These are phyloP conservation scores for Boechera retrofracta DNA, from an alignment of 345 rosid genomes.

Conservation along the genomic window DNA sequence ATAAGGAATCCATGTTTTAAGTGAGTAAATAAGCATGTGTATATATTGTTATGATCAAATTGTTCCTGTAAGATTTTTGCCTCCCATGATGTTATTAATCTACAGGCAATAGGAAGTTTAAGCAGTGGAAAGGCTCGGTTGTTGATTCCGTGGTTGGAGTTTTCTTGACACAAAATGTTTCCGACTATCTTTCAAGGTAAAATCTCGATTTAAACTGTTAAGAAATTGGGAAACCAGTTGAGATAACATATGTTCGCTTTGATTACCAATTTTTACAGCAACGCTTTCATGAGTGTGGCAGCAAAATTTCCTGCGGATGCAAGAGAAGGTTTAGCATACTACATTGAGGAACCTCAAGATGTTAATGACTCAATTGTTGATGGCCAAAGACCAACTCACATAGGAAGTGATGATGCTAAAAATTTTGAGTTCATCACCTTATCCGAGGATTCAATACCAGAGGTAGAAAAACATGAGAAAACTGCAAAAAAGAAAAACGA, in stretches of 20 bases:
- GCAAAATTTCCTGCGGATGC: slow-evolving; percentile 51
- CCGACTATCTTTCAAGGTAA: slow-evolving; percentile 67
- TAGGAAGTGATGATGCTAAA: slow-evolving; percentile 2
- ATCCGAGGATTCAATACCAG: not conserved
- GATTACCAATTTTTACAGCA: slow-evolving; percentile 39
- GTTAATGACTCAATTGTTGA: not conserved
- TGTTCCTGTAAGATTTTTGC: not conserved
- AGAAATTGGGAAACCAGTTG: not conserved
- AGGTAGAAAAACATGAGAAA: not conserved
- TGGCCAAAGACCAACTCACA: not conserved
- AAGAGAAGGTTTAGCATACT: slow-evolving; percentile 6
- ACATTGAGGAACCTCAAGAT: slow-evolving; percentile 36
- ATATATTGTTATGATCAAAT: not conserved
- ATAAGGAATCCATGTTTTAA: not conserved
- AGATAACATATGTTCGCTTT: not conserved
- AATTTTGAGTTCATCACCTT: not conserved
- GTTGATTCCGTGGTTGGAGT: slow-evolving; percentile 76
- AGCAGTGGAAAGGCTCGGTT: slow-evolving; percentile 69
- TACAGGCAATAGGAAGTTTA: slow-evolving; percentile 63
- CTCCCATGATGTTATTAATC: not conserved
- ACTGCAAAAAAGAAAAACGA: slow-evolving; percentile 30
- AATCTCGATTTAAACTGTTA: not conserved
- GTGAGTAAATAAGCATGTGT: not conserved
- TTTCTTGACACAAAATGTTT: slow-evolving; percentile 66
- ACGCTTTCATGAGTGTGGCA: slow-evolving; percentile 59